A percentile compares a stretch with the other conserved stretches of the same genome.
Conservation (phyloP, 106 monocot genomes). For the Triglochin maritima region DNA sequence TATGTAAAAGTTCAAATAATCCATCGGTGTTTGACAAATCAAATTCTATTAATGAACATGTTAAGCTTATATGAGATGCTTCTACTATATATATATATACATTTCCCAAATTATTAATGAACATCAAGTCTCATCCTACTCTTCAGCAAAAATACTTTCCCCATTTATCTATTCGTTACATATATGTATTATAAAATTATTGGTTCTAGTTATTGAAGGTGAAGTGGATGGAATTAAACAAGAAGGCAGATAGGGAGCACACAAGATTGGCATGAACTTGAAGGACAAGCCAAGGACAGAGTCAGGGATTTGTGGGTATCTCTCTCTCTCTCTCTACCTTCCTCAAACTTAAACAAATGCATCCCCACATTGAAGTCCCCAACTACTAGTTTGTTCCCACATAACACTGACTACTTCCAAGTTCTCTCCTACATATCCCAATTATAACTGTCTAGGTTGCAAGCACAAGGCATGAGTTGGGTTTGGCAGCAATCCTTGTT, state of each 20-base stretch:
- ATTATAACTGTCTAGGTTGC: neutral
- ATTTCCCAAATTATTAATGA: too few species aligned
- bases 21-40: too few species aligned
- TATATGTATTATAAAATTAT: too few species aligned
- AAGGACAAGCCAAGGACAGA: neutral
- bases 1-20: too few species aligned
- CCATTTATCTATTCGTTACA: too few species aligned
- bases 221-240: neutral
- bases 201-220: too few species aligned
- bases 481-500: neutral
- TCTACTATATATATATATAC: too few species aligned
- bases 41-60: too few species aligned
- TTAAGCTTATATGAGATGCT: too few species aligned
- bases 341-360: neutral
- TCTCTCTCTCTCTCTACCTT: neutral
- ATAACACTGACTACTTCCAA: neutral
- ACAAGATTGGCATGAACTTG: too few species aligned
- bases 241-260: neutral
- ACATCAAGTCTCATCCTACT: too few species aligned
- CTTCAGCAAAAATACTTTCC: too few species aligned
- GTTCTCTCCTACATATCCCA: neutral
- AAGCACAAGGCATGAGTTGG: slow-evolving; percentile 6
- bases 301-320: slow-evolving; percentile 1
- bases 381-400: slow-evolving; percentile 1
- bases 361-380: neutral